These are phyloP conservation scores for Magnolia changhungtana DNA, from an alignment of 164 flowering plant genomes.

Conservation along the genomic window DNA sequence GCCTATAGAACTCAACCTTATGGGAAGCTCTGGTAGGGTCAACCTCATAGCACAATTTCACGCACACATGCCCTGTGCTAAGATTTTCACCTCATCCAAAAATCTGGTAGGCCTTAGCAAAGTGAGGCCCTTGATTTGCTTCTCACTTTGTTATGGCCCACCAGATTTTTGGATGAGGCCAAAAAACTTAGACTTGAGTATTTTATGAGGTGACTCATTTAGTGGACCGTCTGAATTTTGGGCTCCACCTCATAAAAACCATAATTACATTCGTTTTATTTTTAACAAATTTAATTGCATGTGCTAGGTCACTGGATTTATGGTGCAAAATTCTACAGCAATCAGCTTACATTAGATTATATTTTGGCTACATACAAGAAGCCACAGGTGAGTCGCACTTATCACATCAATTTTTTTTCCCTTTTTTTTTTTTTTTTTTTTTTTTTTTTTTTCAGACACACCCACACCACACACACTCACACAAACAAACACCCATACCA, in stretches of 20 bases:
- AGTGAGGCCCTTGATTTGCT: neutral
- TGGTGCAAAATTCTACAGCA: slow-evolving; percentile 46
- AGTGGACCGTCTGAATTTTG: neutral
- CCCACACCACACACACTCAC: too few relatives aligned
- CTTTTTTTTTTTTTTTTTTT: too few relatives aligned
- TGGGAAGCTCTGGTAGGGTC: too few relatives aligned
- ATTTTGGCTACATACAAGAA: slow-evolving; percentile 66
- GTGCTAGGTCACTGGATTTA: slow-evolving; percentile 52
- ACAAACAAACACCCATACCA: too few relatives aligned
- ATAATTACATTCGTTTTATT: too few relatives aligned
- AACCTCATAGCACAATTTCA: too few relatives aligned
- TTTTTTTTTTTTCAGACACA: neutral
- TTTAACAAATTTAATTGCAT: neutral
- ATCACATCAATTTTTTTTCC: neutral
- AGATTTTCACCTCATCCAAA: too few relatives aligned
- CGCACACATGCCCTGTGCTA: too few relatives aligned
- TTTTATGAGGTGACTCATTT: neutral
- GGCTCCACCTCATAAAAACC: neutral
- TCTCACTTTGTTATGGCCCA: neutral
- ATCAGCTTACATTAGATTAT: slow-evolving; percentile 50
- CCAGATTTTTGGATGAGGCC: neutral
- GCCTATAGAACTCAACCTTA: too few relatives aligned
- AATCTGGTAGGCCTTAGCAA: too few relatives aligned
- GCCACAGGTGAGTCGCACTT: slow-evolving; percentile 43
- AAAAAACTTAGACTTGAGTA: neutral